Evolutionary conservation across 2,329 filamentous ascomycete genomes (phyloP).

Genomic region (Colletotrichum lentis): DNA sequence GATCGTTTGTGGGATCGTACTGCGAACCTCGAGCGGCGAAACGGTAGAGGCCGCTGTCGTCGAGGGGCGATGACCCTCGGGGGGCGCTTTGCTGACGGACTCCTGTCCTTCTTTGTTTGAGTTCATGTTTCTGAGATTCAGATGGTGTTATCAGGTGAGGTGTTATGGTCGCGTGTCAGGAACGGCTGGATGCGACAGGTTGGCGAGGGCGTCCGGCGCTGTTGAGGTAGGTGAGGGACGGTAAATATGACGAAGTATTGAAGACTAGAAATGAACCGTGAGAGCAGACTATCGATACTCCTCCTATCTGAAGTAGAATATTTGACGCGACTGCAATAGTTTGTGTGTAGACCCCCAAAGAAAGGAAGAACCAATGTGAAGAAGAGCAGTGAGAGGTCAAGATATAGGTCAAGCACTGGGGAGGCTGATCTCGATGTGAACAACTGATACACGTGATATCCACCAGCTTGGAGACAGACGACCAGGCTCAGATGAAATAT

Average conservation of each 20-base stretch:
- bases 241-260: not conserved
- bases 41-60: not conserved
- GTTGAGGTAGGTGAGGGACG: not conserved
- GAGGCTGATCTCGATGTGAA: constrained; percentile 3
- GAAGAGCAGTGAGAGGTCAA: not conserved
- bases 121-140: not conserved
- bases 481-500: not conserved
- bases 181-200: not conserved
- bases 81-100: not conserved
- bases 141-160: not conserved
- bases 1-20: not conserved
- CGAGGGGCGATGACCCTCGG: not conserved
- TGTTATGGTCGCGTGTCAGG: not conserved
- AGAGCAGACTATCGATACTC: not conserved
- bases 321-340: not conserved
- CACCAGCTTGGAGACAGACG: not conserved
- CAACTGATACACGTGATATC: not conserved
- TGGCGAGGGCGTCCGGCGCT: not conserved
- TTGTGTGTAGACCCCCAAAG: no score
- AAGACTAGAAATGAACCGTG: no score
- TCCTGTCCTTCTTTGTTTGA: not conserved
- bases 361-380: not conserved
- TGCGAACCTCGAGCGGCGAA: not conserved
- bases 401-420: not conserved
- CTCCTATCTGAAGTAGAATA: no score